Evolutionary conservation across 257 asterid genomes (phyloP).

Genomic region (Thymus mandschuricus): DNA sequence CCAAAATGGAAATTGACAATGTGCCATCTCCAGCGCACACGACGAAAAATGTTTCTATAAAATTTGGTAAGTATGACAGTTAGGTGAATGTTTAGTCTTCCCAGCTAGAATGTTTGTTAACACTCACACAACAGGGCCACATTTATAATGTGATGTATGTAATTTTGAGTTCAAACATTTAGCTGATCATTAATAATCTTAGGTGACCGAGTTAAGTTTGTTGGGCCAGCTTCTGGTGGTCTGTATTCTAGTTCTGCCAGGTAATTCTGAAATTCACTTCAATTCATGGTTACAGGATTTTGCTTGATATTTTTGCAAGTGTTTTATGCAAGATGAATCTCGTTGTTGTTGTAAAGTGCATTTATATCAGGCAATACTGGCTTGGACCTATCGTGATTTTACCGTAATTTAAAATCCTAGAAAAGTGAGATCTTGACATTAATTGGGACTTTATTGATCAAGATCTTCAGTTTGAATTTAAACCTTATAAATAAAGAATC

Average conservation of each 20-base stretch:
- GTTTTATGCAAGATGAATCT: background rate
- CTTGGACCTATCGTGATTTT: conserved; percentile 8
- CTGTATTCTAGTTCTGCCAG: conserved; percentile 57
- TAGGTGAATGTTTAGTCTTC: conserved; percentile 24
- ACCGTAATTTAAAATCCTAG: conserved; percentile 10
- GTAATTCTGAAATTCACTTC: conserved; percentile 39
- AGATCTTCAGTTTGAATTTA: conserved; percentile 13
- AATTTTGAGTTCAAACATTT: conserved; percentile 23
- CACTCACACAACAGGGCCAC: background rate
- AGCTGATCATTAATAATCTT: conserved; percentile 27
- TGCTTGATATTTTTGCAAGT: background rate
- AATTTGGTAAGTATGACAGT: conserved; percentile 45
- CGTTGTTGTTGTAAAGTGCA: conserved; percentile 12
- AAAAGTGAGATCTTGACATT: conserved; percentile 9
- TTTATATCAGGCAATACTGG: background rate
- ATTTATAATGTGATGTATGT: background rate
- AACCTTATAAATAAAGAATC: conserved; percentile 1
- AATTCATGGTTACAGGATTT: conserved; percentile 8
- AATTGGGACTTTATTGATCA: conserved; percentile 5
- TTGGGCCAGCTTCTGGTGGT: conserved; percentile 67
- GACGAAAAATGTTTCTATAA: conserved; percentile 55
- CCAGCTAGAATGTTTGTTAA: background rate
- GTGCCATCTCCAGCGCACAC: conserved; percentile 45
- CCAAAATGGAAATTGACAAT: conserved; percentile 51
- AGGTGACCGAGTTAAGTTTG: conserved; percentile 88